phyloP scores from a whole-genome alignment of 768 basidiomycete genomes.

The Trametes villosa region DNA sequence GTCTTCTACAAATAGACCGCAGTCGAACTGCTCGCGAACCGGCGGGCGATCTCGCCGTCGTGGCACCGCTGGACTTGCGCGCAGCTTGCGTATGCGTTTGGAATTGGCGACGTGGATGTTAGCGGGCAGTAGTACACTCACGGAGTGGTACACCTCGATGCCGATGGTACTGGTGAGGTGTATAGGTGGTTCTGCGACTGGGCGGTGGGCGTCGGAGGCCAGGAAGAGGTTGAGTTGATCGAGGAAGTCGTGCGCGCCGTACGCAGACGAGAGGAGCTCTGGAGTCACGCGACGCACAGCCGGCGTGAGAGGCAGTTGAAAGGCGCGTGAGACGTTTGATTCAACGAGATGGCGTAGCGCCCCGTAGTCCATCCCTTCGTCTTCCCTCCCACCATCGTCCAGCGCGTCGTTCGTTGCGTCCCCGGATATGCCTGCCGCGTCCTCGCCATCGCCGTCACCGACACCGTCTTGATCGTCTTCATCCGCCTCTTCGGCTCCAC shows the following conservation, averaged over 20 bases:
- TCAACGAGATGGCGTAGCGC: not conserved
- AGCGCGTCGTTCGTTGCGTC: no score
- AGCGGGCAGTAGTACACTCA: not conserved
- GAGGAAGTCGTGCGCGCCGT: not conserved
- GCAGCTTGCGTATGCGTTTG: constrained; percentile 1
- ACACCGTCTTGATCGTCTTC: not conserved
- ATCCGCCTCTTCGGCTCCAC: no score
- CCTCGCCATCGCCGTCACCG: not conserved
- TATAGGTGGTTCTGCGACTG: no score
- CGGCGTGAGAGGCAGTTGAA: not conserved
- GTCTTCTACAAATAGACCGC: not conserved
- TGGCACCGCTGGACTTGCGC: not conserved
- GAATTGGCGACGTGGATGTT: constrained; percentile 1
- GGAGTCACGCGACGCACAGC: not conserved
- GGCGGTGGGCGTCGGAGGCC: not conserved
- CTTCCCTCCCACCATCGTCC: not conserved
- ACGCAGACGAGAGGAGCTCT: not conserved
- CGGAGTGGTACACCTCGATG: not conserved
- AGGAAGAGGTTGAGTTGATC: not conserved
- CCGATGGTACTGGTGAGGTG: no score
- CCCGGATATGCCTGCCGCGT: no score
- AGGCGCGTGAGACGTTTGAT: constrained; percentile 1
- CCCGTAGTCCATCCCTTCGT: not conserved
- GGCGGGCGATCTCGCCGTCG: not conserved
- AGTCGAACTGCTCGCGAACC: not conserved